A percentile compares a stretch with the other conserved stretches of the same genome.
phyloP scores from a whole-genome alignment of 2,329 filamentous ascomycete species.

The Sclerotinia spermophila region DNA sequence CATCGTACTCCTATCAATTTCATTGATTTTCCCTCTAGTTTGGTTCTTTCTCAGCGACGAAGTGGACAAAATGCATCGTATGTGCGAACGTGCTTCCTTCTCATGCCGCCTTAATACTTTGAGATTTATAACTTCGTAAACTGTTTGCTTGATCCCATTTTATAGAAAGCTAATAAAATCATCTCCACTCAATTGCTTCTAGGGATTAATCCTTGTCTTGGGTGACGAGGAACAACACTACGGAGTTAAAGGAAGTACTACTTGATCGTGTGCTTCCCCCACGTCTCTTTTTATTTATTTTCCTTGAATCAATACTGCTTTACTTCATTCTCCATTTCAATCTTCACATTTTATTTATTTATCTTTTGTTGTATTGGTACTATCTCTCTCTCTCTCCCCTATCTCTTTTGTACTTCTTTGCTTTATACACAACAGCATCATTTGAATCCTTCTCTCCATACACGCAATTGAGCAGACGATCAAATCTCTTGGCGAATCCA shows the following conservation, averaged over 20 bases:
- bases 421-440: background rate
- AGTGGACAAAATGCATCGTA: background rate
- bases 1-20: no score
- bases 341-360: background rate
- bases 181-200: background rate
- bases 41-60: background rate
- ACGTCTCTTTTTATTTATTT: background rate
- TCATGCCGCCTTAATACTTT: conserved; percentile 10
- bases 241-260: no score
- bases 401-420: background rate
- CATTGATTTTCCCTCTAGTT: background rate
- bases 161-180: background rate
- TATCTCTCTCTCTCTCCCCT: background rate
- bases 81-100: background rate
- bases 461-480: background rate
- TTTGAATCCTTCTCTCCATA: background rate
- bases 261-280: conserved; percentile 18
- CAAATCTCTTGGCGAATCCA: conserved; percentile 7
- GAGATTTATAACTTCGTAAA: background rate
- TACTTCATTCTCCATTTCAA: background rate
- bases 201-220: background rate
- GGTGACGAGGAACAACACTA: background rate
- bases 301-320: background rate
- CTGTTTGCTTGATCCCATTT: conserved; percentile 9
- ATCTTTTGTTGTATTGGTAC: background rate